A percentile compares a stretch with the other conserved stretches of the same genome.
These are phyloP conservation scores for Puccinia triticina DNA, from an alignment of 1,284 basidiomycete genomes.

Conservation along the genomic window DNA sequence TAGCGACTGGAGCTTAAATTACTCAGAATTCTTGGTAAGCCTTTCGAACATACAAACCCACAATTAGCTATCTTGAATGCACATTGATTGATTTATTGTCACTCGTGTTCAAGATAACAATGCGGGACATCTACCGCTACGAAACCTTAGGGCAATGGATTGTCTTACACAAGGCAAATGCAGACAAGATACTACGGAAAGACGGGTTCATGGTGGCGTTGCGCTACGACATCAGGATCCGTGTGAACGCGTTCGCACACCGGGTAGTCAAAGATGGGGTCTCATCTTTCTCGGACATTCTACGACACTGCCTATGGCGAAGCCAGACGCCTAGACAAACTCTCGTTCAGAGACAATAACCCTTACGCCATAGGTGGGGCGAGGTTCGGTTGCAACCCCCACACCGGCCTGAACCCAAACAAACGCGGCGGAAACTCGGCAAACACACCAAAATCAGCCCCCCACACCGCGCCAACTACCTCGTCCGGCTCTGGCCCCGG, in stretches of 20 bases:
- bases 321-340: background rate
- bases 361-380: background rate
- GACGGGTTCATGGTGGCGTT: too few species aligned
- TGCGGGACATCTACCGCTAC: background rate
- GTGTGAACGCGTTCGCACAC: background rate
- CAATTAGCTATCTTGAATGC: background rate
- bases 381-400: background rate
- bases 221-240: background rate
- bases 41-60: background rate
- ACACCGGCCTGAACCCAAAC: background rate
- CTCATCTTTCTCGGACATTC: background rate
- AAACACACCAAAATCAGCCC: too few species aligned
- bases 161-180: too few species aligned
- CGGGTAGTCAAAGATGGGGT: background rate
- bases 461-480: background rate
- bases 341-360: background rate
- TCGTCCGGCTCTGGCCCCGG: background rate
- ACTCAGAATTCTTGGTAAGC: background rate
- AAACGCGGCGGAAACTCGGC: background rate
- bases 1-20: constrained; percentile 4
- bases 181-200: too few species aligned
- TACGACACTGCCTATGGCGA: background rate
- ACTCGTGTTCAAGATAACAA: background rate
- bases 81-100: background rate
- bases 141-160: background rate